phyloP scores from a whole-genome alignment of 768 basidiomycete genomes.

The Boletellus ananiceps region DNA sequence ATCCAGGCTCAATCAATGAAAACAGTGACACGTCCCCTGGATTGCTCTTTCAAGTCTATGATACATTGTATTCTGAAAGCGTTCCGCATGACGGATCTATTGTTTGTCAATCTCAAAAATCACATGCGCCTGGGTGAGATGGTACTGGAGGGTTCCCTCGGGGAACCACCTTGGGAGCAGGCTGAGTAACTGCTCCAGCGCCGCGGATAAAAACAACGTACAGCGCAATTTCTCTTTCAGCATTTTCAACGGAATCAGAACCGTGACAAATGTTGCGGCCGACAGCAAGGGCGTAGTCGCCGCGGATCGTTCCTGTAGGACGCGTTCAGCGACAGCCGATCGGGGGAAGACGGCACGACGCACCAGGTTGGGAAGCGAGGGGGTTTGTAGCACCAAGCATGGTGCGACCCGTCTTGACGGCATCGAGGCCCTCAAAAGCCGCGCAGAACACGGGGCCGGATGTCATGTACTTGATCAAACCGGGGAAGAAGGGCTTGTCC shows the following conservation, averaged over 20 bases:
- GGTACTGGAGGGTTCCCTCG: conserved; percentile 74
- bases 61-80: conserved; percentile 14
- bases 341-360: conserved; percentile 21
- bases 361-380: conserved; percentile 80
- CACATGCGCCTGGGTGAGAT: conserved; percentile 60
- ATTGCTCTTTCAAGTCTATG: conserved; percentile 8
- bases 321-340: conserved; percentile 4
- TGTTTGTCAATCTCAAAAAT: conserved; percentile 58
- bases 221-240: conserved; percentile 93
- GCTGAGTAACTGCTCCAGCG: conserved; percentile 5
- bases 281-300: conserved; percentile 90
- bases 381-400: conserved; percentile 99
- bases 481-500: conserved; percentile 93
- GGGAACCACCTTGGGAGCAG: conserved; percentile 75
- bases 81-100: background rate
- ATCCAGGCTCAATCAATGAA: background rate
- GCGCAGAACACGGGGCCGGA: conserved; percentile 93
- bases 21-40: background rate
- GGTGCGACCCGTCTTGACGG: conserved; percentile 90
- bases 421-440: conserved; percentile 93
- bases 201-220: conserved; percentile 36
- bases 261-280: conserved; percentile 95
- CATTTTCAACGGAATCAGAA: conserved; percentile 82
- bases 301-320: conserved; percentile 84
- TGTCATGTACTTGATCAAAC: conserved; percentile 94